Percentiles rank a stretch among this genome's conserved stretches.
phyloP scores from a whole-genome alignment of 169 alveolate genomes.

The Eimeria praecox region DNA sequence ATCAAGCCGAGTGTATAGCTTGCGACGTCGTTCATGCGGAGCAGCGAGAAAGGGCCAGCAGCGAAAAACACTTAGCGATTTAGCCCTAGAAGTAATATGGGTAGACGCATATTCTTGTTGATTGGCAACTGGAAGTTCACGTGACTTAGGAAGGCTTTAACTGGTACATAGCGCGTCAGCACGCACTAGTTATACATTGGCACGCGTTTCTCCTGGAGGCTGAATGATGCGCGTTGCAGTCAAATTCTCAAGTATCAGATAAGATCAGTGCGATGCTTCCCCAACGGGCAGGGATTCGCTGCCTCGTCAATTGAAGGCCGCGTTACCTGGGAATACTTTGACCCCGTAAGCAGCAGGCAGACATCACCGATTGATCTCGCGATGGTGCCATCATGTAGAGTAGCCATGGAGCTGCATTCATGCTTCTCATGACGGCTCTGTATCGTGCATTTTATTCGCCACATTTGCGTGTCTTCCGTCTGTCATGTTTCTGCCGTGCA shows the following conservation, averaged over 20 bases:
- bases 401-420: not conserved
- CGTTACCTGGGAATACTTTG: constrained; percentile 95
- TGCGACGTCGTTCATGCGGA: not conserved
- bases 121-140: not conserved
- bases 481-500: not conserved
- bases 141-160: not conserved
- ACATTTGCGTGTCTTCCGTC: not conserved
- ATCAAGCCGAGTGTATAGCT: not conserved
- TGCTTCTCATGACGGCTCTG: not conserved
- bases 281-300: constrained; percentile 95
- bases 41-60: not conserved
- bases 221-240: constrained; percentile 69
- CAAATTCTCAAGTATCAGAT: constrained; percentile 91
- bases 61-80: not conserved
- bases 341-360: constrained; percentile 83
- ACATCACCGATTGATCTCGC: not conserved
- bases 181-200: not conserved
- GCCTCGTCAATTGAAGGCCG: constrained; percentile 97
- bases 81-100: not conserved
- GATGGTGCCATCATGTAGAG: not conserved
- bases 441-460: not conserved
- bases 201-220: not conserved
- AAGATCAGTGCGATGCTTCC: constrained; percentile 92
- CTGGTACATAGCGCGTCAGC: not conserved
- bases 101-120: not conserved